These are phyloP conservation scores for Chlamydomonas reinhardtii DNA, from an alignment of 163 green algal genomes.

Conservation along the genomic window DNA sequence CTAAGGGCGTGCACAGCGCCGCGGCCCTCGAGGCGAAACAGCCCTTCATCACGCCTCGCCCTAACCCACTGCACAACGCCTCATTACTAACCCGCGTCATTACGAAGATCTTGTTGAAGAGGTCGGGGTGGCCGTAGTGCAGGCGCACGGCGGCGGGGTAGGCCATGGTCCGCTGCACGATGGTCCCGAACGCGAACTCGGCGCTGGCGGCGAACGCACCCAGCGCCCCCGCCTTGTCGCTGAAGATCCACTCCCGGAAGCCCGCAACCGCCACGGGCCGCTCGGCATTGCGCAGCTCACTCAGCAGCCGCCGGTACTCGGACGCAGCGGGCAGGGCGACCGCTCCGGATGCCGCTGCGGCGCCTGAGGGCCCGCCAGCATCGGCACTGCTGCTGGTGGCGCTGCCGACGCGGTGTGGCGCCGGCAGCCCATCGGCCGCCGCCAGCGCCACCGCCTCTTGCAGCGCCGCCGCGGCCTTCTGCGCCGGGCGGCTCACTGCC, in stretches of 20 bases:
- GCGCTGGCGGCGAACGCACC: constrained; percentile 80
- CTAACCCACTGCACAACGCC: not conserved
- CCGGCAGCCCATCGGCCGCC: too few species aligned
- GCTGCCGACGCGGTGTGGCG: not conserved
- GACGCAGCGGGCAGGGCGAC: constrained; percentile 5
- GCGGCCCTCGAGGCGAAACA: too few species aligned
- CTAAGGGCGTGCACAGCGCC: too few species aligned
- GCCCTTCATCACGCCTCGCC: too few species aligned
- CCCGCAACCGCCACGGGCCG: constrained; percentile 72
- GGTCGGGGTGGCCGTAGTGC: constrained; percentile 90
- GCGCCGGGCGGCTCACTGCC: not conserved
- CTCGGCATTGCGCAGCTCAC: constrained; percentile 33
- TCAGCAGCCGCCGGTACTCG: constrained; percentile 29
- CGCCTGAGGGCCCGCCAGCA: too few species aligned
- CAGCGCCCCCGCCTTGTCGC: constrained; percentile 77
- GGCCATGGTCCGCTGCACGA: constrained; percentile 81
- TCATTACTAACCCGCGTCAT: constrained; percentile 80
- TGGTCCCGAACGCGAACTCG: constrained; percentile 78
- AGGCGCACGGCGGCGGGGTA: constrained; percentile 72
- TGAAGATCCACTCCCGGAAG: constrained; percentile 87
- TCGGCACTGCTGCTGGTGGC: not conserved
- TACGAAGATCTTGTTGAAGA: constrained; percentile 89
- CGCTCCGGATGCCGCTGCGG: not conserved
- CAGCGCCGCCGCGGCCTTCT: not conserved
- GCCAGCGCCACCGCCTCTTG: not conserved